phyloP scores from a whole-genome alignment of 352 stramenopile genomes.

The Pythium guiyangense region DNA sequence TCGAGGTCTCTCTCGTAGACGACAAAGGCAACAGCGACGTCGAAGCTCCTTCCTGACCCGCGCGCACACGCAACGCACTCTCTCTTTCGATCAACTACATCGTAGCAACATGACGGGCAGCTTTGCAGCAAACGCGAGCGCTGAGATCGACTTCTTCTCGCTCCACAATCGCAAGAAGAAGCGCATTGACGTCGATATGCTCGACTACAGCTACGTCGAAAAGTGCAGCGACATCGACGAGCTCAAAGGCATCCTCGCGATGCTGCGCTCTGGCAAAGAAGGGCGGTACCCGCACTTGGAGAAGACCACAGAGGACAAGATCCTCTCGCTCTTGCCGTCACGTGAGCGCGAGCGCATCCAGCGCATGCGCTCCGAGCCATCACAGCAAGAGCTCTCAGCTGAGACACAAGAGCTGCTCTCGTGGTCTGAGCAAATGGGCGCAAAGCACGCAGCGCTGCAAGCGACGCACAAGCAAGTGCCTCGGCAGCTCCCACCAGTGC shows the following conservation, averaged over 20 bases:
- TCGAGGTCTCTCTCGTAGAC: too few species aligned
- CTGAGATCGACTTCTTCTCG: constrained; percentile 68
- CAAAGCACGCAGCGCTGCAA: constrained; percentile 46
- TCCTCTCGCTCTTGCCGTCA: constrained; percentile 73
- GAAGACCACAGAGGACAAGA: constrained; percentile 61
- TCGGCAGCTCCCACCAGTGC: constrained; percentile 39
- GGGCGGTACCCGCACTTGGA: constrained; percentile 89
- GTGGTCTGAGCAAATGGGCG: constrained; percentile 62
- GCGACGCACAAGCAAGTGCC: constrained; percentile 16
- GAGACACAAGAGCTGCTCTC: constrained; percentile 58
- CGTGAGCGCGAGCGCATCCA: constrained; percentile 75
- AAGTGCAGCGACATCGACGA: constrained; percentile 78
- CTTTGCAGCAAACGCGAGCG: constrained; percentile 3
- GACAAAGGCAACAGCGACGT: too few species aligned
- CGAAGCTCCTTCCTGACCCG: too few species aligned
- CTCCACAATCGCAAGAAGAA: constrained; percentile 69
- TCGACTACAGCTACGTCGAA: constrained; percentile 91
- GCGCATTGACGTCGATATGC: constrained; percentile 77
- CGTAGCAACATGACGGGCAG: constrained; percentile 5
- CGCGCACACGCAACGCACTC: not conserved
- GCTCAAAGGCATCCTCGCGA: constrained; percentile 82
- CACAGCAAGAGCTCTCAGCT: constrained; percentile 39
- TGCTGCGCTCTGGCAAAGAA: constrained; percentile 87
- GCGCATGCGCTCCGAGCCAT: constrained; percentile 53
- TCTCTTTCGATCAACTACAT: not conserved